phyloP scores from a whole-genome alignment of 768 basidiomycete species.

The Arthromyces matolae region DNA sequence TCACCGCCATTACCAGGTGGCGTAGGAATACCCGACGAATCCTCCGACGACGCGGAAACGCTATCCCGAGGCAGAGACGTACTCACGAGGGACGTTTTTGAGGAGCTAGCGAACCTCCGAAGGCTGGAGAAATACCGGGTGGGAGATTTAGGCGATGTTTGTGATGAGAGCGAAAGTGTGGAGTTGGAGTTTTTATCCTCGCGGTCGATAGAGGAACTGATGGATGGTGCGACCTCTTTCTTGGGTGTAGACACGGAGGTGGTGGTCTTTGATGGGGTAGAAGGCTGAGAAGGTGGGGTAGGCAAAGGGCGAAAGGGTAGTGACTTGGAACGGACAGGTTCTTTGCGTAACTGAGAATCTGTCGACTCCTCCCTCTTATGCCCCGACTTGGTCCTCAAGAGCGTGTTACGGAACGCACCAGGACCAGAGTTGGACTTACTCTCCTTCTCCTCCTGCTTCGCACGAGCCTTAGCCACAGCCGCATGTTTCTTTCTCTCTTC shows the following conservation, averaged over 20 bases:
- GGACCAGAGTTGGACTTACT: slow-evolving; percentile 16
- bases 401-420: slow-evolving; percentile 13
- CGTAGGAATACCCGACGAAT: slow-evolving; percentile 57
- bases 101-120: slow-evolving; percentile 40
- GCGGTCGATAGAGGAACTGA: too few relatives aligned
- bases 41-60: slow-evolving; percentile 59
- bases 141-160: slow-evolving; percentile 52
- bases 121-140: slow-evolving; percentile 47
- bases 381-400: slow-evolving; percentile 12
- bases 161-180: slow-evolving; percentile 26
- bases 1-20: slow-evolving; percentile 44
- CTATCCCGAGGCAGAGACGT: slow-evolving; percentile 52
- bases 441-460: slow-evolving; percentile 20
- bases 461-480: slow-evolving; percentile 20
- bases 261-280: neutral
- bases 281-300: neutral
- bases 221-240: slow-evolving; percentile 4
- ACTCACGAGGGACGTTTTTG: slow-evolving; percentile 22
- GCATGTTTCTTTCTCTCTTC: slow-evolving; percentile 23
- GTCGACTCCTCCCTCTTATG: slow-evolving; percentile 9
- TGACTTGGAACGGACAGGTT: slow-evolving; percentile 9
- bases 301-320: slow-evolving; percentile 11
- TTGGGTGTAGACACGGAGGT: slow-evolving; percentile 3
- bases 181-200: too few relatives aligned
- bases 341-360: slow-evolving; percentile 2